Evolutionary conservation across 2,329 filamentous ascomycete species (phyloP), one percentile per base, ranked within the genome.

Genomic region (Fusarium nodosum): DNA sequence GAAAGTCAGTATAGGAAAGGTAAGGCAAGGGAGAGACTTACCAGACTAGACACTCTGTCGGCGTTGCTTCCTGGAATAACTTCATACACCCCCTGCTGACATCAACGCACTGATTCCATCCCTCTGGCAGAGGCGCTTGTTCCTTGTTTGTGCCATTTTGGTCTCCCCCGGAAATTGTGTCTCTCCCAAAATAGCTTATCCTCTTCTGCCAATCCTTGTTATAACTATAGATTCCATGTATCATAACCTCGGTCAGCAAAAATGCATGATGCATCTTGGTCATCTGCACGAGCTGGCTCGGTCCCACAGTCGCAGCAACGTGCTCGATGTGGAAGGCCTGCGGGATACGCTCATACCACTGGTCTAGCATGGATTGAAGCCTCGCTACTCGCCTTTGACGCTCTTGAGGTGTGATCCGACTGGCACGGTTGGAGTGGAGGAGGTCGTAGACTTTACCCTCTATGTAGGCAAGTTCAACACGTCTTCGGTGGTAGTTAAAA

Each of bases 361-460:
- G 73, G 16, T 79, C 75, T 2, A 83, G 73, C 68, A 81, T 76
- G 18, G 44, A n/a, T 30, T 76, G 72, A 4, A 80, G 45, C 10
- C 74, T 64, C 12, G 50, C 28, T 5, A 80, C 74, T 0, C 77
- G 75, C 13, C 72, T 66, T 26, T 75, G 69, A 1, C 79, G 77
- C 42, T 78, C 75, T 5, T 75, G 66, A 2, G 74, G 72, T n/a
- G 72, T 75, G 9, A 71, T 58, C 20, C 74, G 77, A 46, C 41
- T 61, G 3, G 75, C 68, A 3, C 74, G 67, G 53, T 77, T 77
- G 1, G 76, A 77, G 59, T 80, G 80, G 2, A 83, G 69, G 11
- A 77, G 73, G 33, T 83, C 81, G 46, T 82, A 82, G 0, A 82
- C 75, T 48, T 78, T 79, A 22, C 82, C 82, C 28, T 83, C 64